Conservation (phyloP, 441 rosid genomes). For the Melianthus villosus region DNA sequence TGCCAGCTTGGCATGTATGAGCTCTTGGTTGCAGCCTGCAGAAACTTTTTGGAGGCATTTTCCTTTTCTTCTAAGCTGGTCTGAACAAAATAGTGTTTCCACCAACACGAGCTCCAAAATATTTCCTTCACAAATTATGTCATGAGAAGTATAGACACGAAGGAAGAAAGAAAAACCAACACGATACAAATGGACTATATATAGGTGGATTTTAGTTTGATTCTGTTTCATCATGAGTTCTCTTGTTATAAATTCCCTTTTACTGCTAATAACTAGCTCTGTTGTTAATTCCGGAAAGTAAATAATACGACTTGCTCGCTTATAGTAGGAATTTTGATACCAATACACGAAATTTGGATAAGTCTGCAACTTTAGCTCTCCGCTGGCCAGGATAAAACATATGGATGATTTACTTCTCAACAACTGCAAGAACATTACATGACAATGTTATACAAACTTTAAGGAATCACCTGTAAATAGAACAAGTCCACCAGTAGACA, state of each 20-base stretch:
- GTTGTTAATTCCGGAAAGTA: no score
- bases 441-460: background rate
- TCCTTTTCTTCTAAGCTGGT: constrained; percentile 79
- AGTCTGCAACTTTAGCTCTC: constrained; percentile 49
- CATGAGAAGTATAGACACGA: no score
- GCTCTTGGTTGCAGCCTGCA: constrained; percentile 51
- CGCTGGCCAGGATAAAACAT: constrained; percentile 48
- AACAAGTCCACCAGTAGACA: constrained; percentile 40
- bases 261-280: no score
- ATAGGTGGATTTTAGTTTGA: no score
- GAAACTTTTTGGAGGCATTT: constrained; percentile 50
- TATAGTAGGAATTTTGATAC: no score
- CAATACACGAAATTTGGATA: constrained; percentile 66
- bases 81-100: constrained; percentile 65
- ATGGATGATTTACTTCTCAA: no score
- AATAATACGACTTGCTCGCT: no score
- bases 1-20: constrained; percentile 59
- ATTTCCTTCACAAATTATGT: constrained; percentile 34
- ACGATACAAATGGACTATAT: no score
- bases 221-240: no score
- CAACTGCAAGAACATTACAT: background rate
- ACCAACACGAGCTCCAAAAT: constrained; percentile 85
- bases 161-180: no score
- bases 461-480: constrained; percentile 36
- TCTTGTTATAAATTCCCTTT: no score